phyloP scores from a whole-genome alignment of 164 flowering plant species.

The Warburgia ugandensis region DNA sequence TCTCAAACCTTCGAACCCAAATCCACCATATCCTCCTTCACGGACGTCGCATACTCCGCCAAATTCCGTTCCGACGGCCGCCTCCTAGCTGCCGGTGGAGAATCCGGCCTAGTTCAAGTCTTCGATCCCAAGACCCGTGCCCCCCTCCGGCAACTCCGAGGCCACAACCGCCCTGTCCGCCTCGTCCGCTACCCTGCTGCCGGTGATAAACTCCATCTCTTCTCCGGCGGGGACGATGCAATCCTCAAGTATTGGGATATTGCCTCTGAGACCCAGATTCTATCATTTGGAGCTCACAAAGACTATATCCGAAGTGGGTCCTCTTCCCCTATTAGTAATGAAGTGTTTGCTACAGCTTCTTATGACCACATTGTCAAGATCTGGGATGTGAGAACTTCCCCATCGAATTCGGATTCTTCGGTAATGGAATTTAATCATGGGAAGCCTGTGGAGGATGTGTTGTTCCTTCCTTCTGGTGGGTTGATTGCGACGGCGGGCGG shows the following conservation, averaged over 20 bases:
- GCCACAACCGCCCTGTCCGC: conserved; percentile 57
- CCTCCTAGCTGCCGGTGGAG: conserved; percentile 74
- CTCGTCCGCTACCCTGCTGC: conserved; percentile 49
- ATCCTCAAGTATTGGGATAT: conserved; percentile 91
- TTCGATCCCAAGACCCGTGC: conserved; percentile 44
- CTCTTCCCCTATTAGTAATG: conserved; percentile 54
- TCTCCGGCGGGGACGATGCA: conserved; percentile 80
- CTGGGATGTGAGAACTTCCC: conserved; percentile 68
- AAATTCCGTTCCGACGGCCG: conserved; percentile 74
- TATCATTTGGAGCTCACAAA: conserved; percentile 53
- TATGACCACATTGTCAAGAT: conserved; percentile 82
- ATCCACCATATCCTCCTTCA: conserved; percentile 37
- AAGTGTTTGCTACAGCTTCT: conserved; percentile 67
- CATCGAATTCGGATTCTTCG: conserved; percentile 1
- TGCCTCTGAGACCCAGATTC: conserved; percentile 32
- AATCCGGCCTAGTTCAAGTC: conserved; percentile 59
- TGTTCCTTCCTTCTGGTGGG: conserved; percentile 79
- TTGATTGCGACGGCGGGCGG: conserved; percentile 83
- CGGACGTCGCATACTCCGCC: conserved; percentile 53
- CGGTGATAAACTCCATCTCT: conserved; percentile 67
- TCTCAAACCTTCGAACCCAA: conserved; percentile 30
- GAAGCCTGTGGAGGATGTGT: conserved; percentile 67
- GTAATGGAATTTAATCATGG: conserved; percentile 62
- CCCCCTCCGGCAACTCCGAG: conserved; percentile 46
- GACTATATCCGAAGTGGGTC: conserved; percentile 82